Evolutionary conservation across 805 yeast genomes (phyloP).

Genomic region (Saturnispora hagleri): DNA sequence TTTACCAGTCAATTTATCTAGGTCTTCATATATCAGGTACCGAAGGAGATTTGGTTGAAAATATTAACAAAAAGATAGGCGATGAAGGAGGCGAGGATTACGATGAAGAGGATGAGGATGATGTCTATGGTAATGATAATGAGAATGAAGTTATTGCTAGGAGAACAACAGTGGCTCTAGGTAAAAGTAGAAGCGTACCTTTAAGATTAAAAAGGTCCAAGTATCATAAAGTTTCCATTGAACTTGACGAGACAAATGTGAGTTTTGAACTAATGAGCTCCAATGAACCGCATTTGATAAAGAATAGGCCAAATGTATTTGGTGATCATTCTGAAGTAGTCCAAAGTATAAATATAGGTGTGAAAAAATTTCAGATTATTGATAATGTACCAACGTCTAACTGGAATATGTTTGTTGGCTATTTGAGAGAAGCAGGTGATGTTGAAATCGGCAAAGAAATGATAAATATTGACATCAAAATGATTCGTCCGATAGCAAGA

Average conservation of each 20-base stretch:
- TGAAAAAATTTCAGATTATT: constrained; percentile 48
- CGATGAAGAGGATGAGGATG: constrained; percentile 2
- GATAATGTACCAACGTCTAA: constrained; percentile 83
- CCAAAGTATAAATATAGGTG: constrained; percentile 38
- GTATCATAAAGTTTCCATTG: constrained; percentile 48
- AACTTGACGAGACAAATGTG: constrained; percentile 44
- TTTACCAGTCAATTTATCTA: constrained; percentile 75
- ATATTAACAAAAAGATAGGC: constrained; percentile 8
- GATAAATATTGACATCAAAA: constrained; percentile 43
- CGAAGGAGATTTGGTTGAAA: constrained; percentile 36
- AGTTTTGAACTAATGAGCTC: constrained; percentile 37
- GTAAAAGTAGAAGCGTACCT: constrained; percentile 30
- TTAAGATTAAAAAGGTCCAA: constrained; percentile 58
- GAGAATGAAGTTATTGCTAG: not conserved
- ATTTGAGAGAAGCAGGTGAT: constrained; percentile 59
- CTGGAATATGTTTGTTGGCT: constrained; percentile 78
- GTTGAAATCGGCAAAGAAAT: constrained; percentile 62
- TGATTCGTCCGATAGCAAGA: constrained; percentile 53
- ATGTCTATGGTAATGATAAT: not conserved
- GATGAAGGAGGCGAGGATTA: not conserved
- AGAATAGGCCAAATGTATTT: constrained; percentile 18
- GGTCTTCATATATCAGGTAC: constrained; percentile 42
- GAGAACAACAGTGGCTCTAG: constrained; percentile 20
- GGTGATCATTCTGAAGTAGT: constrained; percentile 35
- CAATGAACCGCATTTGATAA: constrained; percentile 26